phyloP scores from a whole-genome alignment of 2,329 filamentous ascomycete species.

The Botrytis porri region DNA sequence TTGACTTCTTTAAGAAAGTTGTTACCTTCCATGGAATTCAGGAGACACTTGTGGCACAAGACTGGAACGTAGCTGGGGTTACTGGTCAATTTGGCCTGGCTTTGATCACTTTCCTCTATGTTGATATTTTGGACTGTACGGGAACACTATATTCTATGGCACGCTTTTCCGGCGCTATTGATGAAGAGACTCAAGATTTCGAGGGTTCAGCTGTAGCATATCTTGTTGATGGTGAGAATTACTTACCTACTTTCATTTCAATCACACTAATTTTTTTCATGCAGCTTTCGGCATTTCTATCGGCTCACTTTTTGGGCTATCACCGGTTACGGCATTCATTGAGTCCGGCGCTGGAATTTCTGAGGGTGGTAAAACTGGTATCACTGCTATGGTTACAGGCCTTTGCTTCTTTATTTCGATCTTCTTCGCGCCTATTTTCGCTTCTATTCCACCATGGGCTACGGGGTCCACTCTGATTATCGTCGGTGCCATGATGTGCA shows the following conservation, averaged over 20 bases:
- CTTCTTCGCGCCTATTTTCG: slow-evolving; percentile 89
- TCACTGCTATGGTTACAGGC: slow-evolving; percentile 77
- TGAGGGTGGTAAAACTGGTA: slow-evolving; percentile 80
- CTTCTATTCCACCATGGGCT: slow-evolving; percentile 84
- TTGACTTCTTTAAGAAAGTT: slow-evolving; percentile 86
- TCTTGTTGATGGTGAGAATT: slow-evolving; percentile 58
- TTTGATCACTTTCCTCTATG: slow-evolving; percentile 84
- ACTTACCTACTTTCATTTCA: background rate
- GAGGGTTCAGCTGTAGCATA: slow-evolving; percentile 82
- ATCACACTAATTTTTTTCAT: background rate
- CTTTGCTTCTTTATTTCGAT: slow-evolving; percentile 82
- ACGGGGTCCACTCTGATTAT: slow-evolving; percentile 82
- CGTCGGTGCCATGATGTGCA: slow-evolving; percentile 81
- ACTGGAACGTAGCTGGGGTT: slow-evolving; percentile 68
- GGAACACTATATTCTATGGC: slow-evolving; percentile 90
- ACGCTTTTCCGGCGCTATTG: slow-evolving; percentile 74
- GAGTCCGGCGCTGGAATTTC: slow-evolving; percentile 89
- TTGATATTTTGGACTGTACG: slow-evolving; percentile 83
- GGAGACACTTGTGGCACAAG: slow-evolving; percentile 66
- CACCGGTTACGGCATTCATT: slow-evolving; percentile 82
- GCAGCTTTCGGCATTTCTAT: slow-evolving; percentile 71
- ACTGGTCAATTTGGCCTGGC: slow-evolving; percentile 78
- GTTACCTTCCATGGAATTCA: slow-evolving; percentile 78
- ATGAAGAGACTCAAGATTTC: slow-evolving; percentile 81
- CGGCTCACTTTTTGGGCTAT: slow-evolving; percentile 71